Evolutionary conservation across 2,329 filamentous ascomycete species (phyloP).

Genomic region (Fusarium devonianum): DNA sequence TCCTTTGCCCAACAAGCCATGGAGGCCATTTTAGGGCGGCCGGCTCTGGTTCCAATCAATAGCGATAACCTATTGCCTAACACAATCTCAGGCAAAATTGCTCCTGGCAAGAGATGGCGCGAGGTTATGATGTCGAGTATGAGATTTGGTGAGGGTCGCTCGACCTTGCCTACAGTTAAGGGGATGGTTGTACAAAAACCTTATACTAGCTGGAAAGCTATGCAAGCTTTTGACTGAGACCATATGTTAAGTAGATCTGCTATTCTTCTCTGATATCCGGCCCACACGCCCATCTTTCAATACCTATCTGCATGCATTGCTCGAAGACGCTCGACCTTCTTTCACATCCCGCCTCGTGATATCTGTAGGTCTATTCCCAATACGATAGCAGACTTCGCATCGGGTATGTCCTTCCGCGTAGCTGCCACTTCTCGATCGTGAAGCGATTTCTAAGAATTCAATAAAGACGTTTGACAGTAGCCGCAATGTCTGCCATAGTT

Average conservation of each 20-base stretch:
- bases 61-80: constrained; percentile 59
- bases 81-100: constrained; percentile 59
- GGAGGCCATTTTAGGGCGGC: constrained; percentile 63
- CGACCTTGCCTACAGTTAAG: constrained; percentile 54
- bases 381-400: no score
- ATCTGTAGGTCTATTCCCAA: no score
- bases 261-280: background rate
- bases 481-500: no score
- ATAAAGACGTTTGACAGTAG: no score
- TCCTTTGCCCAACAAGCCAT: constrained; percentile 65
- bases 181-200: constrained; percentile 53
- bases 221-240: constrained; percentile 43
- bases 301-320: no score
- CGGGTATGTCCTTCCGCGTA: no score
- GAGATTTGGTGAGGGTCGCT: constrained; percentile 54
- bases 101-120: constrained; percentile 60
- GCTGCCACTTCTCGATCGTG: no score
- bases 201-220: constrained; percentile 53
- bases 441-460: no score
- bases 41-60: constrained; percentile 58
- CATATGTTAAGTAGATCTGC: no score
- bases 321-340: no score
- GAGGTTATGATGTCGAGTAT: constrained; percentile 58
- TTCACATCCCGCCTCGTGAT: no score
- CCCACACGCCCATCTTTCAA: no score